Percentiles rank a stretch among this genome's conserved stretches.
These are phyloP conservation scores for Conticribra guillardii DNA, from an alignment of 108 stramenopile genomes.

Conservation along the genomic window DNA sequence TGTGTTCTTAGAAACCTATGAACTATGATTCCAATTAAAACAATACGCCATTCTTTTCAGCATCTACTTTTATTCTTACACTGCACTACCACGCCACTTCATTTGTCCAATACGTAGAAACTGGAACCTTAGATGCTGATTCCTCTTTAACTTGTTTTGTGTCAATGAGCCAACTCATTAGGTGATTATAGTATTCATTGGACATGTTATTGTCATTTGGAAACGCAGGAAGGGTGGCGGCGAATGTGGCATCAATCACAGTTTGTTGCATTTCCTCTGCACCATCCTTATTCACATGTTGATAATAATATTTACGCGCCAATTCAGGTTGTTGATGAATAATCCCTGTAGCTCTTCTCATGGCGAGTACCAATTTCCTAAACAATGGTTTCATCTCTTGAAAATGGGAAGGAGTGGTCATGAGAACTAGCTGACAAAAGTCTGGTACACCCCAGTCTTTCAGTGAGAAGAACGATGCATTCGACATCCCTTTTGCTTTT, in stretches of 20 bases:
- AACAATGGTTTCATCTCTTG: slow-evolving; percentile 18
- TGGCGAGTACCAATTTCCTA: slow-evolving; percentile 54
- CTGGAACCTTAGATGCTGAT: slow-evolving; percentile 5
- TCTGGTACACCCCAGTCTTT: slow-evolving; percentile 73
- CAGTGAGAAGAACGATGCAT: slow-evolving; percentile 48
- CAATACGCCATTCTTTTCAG: no score
- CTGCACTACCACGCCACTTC: slow-evolving; percentile 56
- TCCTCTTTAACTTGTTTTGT: slow-evolving; percentile 61
- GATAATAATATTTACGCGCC: slow-evolving; percentile 44
- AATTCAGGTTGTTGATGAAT: slow-evolving; percentile 51
- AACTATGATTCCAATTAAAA: no score
- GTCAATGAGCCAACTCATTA: slow-evolving; percentile 58
- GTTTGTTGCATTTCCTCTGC: slow-evolving; percentile 29
- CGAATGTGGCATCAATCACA: slow-evolving; percentile 53
- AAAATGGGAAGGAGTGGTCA: slow-evolving; percentile 55
- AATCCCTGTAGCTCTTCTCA: slow-evolving; percentile 58
- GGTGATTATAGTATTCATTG: slow-evolving; percentile 47
- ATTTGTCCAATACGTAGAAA: slow-evolving; percentile 57
- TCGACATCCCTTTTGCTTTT: slow-evolving; percentile 36
- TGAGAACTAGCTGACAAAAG: slow-evolving; percentile 60
- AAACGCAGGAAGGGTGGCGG: slow-evolving; percentile 58
- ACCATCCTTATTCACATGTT: slow-evolving; percentile 20
- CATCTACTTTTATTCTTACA: no score
- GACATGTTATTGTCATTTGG: slow-evolving; percentile 61
- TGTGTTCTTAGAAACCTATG: no score